Evolutionary conservation across 176 grass and related monocot genomes (phyloP).

Genomic region (Rhipidocladum racemiflorum): DNA sequence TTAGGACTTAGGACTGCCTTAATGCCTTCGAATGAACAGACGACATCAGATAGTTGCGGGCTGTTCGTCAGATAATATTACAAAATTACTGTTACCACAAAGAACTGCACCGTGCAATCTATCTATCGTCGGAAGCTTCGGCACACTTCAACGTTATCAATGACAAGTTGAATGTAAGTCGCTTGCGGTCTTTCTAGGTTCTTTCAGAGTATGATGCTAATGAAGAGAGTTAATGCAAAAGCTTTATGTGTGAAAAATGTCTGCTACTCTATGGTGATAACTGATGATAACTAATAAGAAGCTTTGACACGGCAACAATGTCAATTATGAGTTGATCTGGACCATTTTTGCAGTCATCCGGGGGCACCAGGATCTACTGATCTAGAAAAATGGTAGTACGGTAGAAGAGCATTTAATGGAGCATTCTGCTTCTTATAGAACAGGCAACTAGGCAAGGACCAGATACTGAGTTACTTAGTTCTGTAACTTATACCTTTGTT

Average conservation of each 20-base stretch:
- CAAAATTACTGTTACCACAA: background rate
- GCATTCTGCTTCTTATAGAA: background rate
- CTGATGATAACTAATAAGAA: background rate
- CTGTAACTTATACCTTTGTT: constrained; percentile 4
- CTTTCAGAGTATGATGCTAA: background rate
- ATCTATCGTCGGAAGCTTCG: background rate
- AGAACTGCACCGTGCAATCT: background rate
- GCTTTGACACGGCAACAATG: constrained; percentile 8
- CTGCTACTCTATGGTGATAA: background rate
- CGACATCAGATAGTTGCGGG: background rate
- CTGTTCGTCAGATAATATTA: background rate
- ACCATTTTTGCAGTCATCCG: background rate
- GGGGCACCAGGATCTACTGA: background rate
- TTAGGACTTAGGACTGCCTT: background rate
- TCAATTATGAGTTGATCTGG: constrained; percentile 11
- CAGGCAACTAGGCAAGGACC: background rate
- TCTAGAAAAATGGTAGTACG: background rate
- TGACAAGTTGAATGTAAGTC: background rate
- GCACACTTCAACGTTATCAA: background rate
- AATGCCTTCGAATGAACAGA: background rate
- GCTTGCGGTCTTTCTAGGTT: background rate
- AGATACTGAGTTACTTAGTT: background rate
- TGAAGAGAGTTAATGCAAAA: background rate
- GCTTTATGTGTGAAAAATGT: background rate
- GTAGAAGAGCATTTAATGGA: background rate